A percentile compares a stretch with the other conserved stretches of the same genome.
Conservation (phyloP, 257 asterid species). For the Lavandula angustifolia region DNA sequence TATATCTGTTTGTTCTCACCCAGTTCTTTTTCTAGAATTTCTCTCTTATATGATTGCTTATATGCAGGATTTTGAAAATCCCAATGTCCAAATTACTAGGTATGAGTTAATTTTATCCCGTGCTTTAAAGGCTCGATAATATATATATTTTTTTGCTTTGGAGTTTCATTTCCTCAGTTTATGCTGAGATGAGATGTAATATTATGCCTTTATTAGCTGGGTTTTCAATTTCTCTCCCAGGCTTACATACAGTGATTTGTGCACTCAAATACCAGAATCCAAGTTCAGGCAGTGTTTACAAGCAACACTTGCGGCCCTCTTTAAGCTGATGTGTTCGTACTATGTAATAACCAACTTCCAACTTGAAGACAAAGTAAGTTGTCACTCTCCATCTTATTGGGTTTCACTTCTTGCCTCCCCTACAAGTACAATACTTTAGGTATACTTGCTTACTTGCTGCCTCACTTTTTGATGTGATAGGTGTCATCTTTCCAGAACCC, state of each 20-base stretch:
- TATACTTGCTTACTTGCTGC: neutral
- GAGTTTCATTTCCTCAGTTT: constrained; percentile 9
- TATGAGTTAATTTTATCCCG: constrained; percentile 34
- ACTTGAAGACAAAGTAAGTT: constrained; percentile 68
- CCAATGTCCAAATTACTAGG: constrained; percentile 61
- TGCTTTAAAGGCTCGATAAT: constrained; percentile 16
- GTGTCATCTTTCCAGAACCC: constrained; percentile 42
- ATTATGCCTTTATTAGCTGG: constrained; percentile 37
- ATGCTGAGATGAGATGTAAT: constrained; percentile 32
- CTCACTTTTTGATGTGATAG: constrained; percentile 38
- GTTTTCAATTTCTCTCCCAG: constrained; percentile 47
- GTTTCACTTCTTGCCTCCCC: neutral
- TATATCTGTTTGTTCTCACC: too few relatives aligned
- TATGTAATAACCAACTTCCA: constrained; percentile 78
- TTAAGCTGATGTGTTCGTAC: constrained; percentile 92
- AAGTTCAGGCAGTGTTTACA: constrained; percentile 88
- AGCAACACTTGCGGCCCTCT: constrained; percentile 79
- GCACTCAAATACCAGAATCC: constrained; percentile 89
- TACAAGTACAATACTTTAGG: neutral
- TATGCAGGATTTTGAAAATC: constrained; percentile 79
- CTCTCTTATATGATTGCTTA: constrained; percentile 32
- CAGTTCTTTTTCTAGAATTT: neutral
- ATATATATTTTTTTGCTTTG: constrained; percentile 16
- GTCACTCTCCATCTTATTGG: constrained; percentile 13
- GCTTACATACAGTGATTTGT: constrained; percentile 96